Base-by-base conservation (phyloP, 208 protist genomes). In the Wallacemonas rigidus region DNA sequence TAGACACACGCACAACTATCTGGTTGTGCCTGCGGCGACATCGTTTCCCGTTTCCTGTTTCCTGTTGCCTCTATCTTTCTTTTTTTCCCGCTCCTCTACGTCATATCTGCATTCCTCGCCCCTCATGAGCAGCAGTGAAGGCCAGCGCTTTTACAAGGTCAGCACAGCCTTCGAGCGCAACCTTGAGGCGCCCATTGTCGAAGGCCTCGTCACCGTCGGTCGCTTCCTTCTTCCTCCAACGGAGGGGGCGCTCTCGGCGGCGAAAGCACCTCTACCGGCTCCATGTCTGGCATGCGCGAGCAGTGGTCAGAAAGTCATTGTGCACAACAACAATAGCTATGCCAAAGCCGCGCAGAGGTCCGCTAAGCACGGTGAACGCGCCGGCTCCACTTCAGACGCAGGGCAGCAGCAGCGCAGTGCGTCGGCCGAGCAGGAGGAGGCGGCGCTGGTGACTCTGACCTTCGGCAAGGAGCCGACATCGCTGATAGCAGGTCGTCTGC, bases 401-500 rank as follows among this genome's bases (percentile, higher is more conserved):
- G 54, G 38, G 8, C 41, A 26, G 26, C 26, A 26, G 26, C 26
- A 43, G 38, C 51, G 55, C 0, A 47, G 68, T 9, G 17, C 57
- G 1, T 56, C 64, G 15, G 9, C 48, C 14, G 65, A 54, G 36
- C 45, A 69, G 44, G 79, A 81, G 4, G 85, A 73, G 69, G 65
- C 76, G 72, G 80, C 80, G 3, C 41, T 94, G 40, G 82, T 82
- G 35, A 85, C 80, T 17, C 82, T 98, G 11, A 97, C 85, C 74
- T 96, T 98, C 75, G 95, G 96, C 64, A 84, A 90, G 45, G 76
- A 93, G 45, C 74, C 95, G 17, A 98, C 90, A 0, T 86, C 88
- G 40, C 57, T 98, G 11, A 79, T 81, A 1, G 77, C 89, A 0
- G 94, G 93, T 11, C 71, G 76, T 17, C 72, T 97, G 17, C 50